phyloP scores from a whole-genome alignment of 2,329 filamentous ascomycete genomes.

The Fusarium marasasianum region DNA sequence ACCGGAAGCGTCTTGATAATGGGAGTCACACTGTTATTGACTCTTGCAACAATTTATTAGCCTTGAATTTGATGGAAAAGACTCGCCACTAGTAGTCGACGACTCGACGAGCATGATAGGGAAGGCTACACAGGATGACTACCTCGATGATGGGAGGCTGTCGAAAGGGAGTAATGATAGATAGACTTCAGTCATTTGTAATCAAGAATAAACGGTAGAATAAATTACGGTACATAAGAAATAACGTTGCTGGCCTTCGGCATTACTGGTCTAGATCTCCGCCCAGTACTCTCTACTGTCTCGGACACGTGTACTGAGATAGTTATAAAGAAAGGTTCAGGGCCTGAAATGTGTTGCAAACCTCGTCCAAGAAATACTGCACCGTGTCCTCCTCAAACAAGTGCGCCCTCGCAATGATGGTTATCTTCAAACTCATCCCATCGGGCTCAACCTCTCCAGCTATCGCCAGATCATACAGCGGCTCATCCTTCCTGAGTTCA shows the following conservation, averaged over 20 bases:
- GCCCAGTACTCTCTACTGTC: too few species aligned
- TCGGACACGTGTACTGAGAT: too few species aligned
- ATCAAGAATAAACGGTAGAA: too few species aligned
- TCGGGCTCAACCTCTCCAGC: conserved; percentile 16
- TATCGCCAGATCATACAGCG: conserved; percentile 8
- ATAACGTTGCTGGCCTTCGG: too few species aligned
- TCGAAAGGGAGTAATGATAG: accelerated
- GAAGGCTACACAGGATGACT: too few species aligned
- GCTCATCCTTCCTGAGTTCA: conserved; percentile 1
- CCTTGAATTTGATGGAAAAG: accelerated
- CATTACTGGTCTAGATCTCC: too few species aligned
- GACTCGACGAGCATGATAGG: background rate
- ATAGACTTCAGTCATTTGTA: accelerated
- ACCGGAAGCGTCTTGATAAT: background rate
- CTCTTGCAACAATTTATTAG: background rate
- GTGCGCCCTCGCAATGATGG: background rate
- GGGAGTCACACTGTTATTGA: accelerated
- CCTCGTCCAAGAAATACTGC: background rate
- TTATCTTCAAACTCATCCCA: background rate
- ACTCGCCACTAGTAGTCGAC: background rate
- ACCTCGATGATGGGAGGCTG: too few species aligned
- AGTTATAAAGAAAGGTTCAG: background rate
- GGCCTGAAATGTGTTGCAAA: background rate
- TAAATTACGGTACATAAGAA: too few species aligned
- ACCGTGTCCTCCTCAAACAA: background rate